These are phyloP conservation scores for Claviceps pusilla DNA, from an alignment of 2,329 filamentous ascomycete species.

Conservation along the genomic window DNA sequence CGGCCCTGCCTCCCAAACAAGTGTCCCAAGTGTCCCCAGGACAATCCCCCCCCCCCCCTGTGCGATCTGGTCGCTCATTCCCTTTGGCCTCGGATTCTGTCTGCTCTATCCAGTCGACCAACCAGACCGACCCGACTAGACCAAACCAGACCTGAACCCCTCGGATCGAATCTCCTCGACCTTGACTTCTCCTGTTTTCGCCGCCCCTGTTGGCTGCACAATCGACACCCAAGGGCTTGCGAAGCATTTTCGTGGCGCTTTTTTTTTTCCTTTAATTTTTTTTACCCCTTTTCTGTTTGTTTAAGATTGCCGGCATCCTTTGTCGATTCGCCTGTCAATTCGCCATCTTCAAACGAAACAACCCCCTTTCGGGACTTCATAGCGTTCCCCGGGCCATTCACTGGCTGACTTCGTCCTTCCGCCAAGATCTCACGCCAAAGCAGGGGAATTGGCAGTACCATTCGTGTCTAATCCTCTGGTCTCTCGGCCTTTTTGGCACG, in stretches of 20 bases:
- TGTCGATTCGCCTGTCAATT: slow-evolving; percentile 1
- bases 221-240: not conserved
- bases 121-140: not conserved
- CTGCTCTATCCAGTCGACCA: not conserved
- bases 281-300: not conserved
- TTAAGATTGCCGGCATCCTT: slow-evolving; percentile 1
- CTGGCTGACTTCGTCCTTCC: slow-evolving; percentile 3
- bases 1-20: too few relatives aligned
- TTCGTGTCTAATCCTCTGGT: not conserved
- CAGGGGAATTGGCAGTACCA: not conserved
- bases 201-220: not conserved
- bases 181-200: not conserved
- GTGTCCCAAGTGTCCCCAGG: too few relatives aligned
- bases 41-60: not conserved
- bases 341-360: not conserved
- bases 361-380: not conserved
- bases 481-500: slow-evolving; percentile 1
- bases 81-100: not conserved
- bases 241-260: not conserved
- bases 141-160: not conserved
- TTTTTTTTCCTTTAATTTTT: not conserved
- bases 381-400: not conserved
- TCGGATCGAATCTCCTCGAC: not conserved
- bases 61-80: not conserved
- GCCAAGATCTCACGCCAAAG: not conserved